phyloP scores from a whole-genome alignment of 805 yeast species.

The Candida cerambycidarum region DNA sequence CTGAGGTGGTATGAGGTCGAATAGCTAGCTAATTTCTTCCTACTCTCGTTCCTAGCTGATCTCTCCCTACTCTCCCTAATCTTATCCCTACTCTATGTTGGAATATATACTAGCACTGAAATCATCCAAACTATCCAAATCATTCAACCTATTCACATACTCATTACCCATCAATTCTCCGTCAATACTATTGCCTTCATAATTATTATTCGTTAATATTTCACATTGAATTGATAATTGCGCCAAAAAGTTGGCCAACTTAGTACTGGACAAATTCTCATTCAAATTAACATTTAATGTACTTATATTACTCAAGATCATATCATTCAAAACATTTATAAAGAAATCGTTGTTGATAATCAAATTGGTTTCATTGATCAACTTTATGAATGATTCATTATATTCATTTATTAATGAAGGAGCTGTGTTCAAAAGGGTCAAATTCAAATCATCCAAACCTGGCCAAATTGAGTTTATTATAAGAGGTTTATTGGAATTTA shows the following conservation, averaged over 20 bases:
- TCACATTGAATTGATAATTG: conserved; percentile 65
- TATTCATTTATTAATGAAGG: conserved; percentile 40
- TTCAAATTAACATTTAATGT: conserved; percentile 36
- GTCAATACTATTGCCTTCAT: conserved; percentile 3
- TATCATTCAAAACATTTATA: conserved; percentile 27
- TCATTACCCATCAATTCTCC: conserved; percentile 33
- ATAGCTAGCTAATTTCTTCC: too few relatives aligned
- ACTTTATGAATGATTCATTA: conserved; percentile 36
- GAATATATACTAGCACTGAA: conserved; percentile 89
- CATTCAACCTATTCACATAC: conserved; percentile 36
- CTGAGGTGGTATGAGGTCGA: too few relatives aligned
- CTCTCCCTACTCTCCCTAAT: too few relatives aligned
- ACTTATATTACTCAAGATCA: conserved; percentile 34
- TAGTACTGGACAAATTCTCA: conserved; percentile 20
- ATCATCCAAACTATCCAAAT: conserved; percentile 68
- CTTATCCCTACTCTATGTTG: conserved; percentile 64
- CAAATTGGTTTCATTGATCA: conserved; percentile 47
- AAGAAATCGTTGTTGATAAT: conserved; percentile 38
- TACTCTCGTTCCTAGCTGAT: too few relatives aligned
- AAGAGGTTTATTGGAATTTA: conserved; percentile 16
- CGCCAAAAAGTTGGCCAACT: conserved; percentile 69
- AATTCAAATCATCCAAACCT: conserved; percentile 37
- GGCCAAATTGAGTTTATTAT: conserved; percentile 36
- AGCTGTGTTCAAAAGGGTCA: conserved; percentile 49
- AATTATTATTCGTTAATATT: conserved; percentile 38